Evolutionary conservation across 73 alveolate genomes (phyloP), one percentile per base, ranked within the genome.

Genomic region (Effrenium voratum): DNA sequence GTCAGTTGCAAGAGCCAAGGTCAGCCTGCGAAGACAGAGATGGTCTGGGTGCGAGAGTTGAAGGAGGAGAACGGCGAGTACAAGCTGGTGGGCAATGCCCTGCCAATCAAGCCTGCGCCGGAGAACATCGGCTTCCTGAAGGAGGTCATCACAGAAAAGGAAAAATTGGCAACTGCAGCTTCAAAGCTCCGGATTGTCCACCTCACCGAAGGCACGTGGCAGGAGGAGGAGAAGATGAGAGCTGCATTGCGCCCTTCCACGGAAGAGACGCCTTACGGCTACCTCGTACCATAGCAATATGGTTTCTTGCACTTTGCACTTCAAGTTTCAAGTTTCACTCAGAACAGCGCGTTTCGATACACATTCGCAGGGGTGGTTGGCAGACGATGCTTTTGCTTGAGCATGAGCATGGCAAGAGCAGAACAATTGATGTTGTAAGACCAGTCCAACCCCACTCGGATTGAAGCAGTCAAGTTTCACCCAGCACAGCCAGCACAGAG

Each of bases 41-140:
- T 68, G 80, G 80, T 68, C 41, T 68, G 80, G 80, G 80, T n/a
- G 41, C 41, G 41, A 32, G 41, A 19, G 41, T n/a, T 26, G 80
- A 68, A 68, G 80, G 80, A n/a, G 44, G 80, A 68, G 80, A n/a
- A 68, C 80, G 80, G 41, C 80, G 80, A 68, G 44, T n/a, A 26
- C 80, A 68, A 19, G 41, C 80, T 68, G 44, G 80, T 68, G 41
- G 80, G 80, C 80, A 68, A n/a, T 68, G 80, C 80, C 6, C 41
- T 68, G 38, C 80, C 34, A 68, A n/a, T 68, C 80, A 68, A 68
- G 80, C 41, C 80, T n/a, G 41, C 6, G 80, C 80, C 80, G 15
- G 80, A 19, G 44, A 68, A 68, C 80, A 68, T 68, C 80, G 80
- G 41, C 41, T 19, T 26, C 80, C 80, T 68, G 80, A 68, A 68